Evolutionary conservation across 176 grass and related monocot genomes (phyloP), one percentile per base, ranked within the genome.

Genomic region (Bonia amplexicaulis): DNA sequence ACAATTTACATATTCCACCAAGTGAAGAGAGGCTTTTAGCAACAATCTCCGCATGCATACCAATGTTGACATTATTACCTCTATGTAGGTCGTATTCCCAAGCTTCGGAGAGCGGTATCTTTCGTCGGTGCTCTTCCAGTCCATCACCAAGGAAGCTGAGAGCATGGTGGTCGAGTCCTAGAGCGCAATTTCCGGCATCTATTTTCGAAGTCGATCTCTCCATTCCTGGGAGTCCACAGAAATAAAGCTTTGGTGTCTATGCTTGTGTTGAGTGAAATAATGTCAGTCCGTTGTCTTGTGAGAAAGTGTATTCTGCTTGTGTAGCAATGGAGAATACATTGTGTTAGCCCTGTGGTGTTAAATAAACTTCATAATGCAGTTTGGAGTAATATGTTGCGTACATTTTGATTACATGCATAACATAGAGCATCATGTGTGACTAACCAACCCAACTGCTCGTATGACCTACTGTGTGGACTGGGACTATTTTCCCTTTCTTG

Each of bases 51-150:
- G 13, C 19, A 29, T 17, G 10, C 60, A 78, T 52, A 31, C 33
- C 22, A 14, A 9, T 70, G 9, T 14, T 64, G 33, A 71, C 55
- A 83, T 69, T 40, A 3, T 53, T 61, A 39, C 80, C 80, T 76
- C 14, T 14, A n/a, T 47, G 66, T 20, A 92, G 90, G 90, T 86
- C 23, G 61, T 92, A 6, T 90, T 92, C 73, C 90, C 90, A 12
- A 92, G 90, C 81, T 92, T 90, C 12, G 90, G 90, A 57, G 90
- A 92, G 79, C 87, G 87, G 52, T 92, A 92, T 58, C 90, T 92
- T 44, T 92, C 90, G 0, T 92, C 90, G 6, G 87, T 92, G 25
- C 87, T 92, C 68, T 92, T 92, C 83, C 68, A 76, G 44, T 86
- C 87, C 65, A 92, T 92, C 80, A 92, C 84, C 84, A 87, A 92